Evolutionary conservation across 805 yeast species (phyloP), one percentile per base, ranked within the genome.

Genomic region (Yamadazyma scolyti): DNA sequence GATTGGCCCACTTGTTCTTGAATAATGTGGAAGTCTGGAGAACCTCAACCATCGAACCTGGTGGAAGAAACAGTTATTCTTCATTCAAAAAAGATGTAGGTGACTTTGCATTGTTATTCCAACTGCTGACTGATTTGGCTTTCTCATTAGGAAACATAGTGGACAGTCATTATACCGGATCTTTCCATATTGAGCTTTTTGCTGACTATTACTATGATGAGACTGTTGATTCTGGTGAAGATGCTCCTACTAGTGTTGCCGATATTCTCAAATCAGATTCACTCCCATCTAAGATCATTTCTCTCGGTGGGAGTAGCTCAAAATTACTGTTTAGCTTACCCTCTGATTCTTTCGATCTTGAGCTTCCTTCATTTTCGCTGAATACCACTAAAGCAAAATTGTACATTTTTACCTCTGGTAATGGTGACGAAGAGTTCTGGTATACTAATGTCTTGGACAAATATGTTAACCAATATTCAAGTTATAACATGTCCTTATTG

Each of bases 351-450:
- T 47, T 74, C 20, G 35, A 43, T 2, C 50, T 65, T 13, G 40
- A 47, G 2, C 46, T 79, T n/a, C 77, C 82, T 3, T 44, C 46
- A 10, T 53, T 82, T 18, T 44, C 71, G 3, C 47, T 54, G 15
- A 79, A 80, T 47, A 77, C 86, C 4, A 76, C 86, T 2, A 66
- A 77, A 36, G 75, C 77, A 27, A 61, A 58, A 35, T 50, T 85
- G 19, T 69, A 80, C 8, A 51, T 86, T 4, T 77, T 75, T 42
- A 75, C 82, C 9, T 74, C 84, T 12, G 95, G 93, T 2, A 84
- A 81, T 46, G 81, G 79, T 3, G 77, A 71, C 20, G 96, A 86
- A 55, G 95, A 87, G 52, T 82, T 83, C 46, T 86, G 94, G 94
- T 87, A 79, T 54, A 56, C 77, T 3, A 81, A 83, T 42, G 61